phyloP scores from a whole-genome alignment of 108 stramenopile genomes.

The Fistulifera solaris region DNA sequence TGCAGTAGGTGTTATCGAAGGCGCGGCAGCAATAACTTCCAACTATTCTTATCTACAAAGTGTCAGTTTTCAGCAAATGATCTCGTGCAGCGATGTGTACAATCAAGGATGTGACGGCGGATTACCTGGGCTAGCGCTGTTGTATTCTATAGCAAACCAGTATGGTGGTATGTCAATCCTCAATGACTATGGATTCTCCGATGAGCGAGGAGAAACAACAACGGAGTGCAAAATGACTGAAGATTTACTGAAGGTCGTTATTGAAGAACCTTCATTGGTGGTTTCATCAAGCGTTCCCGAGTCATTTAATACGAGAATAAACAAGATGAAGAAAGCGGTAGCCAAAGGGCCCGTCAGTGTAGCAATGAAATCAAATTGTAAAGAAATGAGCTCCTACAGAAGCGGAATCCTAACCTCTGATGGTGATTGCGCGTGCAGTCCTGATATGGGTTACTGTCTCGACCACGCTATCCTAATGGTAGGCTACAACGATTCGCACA shows the following conservation, averaged over 20 bases:
- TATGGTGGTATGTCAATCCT: slow-evolving; percentile 28
- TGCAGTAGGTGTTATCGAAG: slow-evolving; percentile 80
- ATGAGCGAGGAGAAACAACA: slow-evolving; percentile 24
- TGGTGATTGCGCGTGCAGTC: slow-evolving; percentile 46
- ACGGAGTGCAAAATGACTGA: slow-evolving; percentile 11
- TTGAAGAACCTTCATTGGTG: slow-evolving; percentile 23
- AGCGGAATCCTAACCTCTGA: slow-evolving; percentile 66
- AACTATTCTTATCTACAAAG: slow-evolving; percentile 18
- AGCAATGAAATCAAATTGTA: slow-evolving; percentile 36
- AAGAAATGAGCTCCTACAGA: slow-evolving; percentile 57
- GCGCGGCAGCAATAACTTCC: slow-evolving; percentile 29
- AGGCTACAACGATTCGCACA: slow-evolving; percentile 54
- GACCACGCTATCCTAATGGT: slow-evolving; percentile 85
- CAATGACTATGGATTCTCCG: slow-evolving; percentile 38
- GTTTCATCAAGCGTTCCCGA: slow-evolving; percentile 17
- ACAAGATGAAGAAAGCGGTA: slow-evolving; percentile 32
- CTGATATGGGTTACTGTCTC: slow-evolving; percentile 20
- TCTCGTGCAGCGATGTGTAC: slow-evolving; percentile 48
- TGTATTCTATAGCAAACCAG: slow-evolving; percentile 26
- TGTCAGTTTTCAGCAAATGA: slow-evolving; percentile 69
- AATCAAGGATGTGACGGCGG: slow-evolving; percentile 86
- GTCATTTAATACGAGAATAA: slow-evolving; percentile 29
- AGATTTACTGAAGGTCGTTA: neutral
- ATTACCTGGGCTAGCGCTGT: slow-evolving; percentile 36
- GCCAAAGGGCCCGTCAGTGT: slow-evolving; percentile 41